Base-by-base conservation (phyloP, 2,329 filamentous ascomycete genomes). In the Colletotrichum filicis region DNA sequence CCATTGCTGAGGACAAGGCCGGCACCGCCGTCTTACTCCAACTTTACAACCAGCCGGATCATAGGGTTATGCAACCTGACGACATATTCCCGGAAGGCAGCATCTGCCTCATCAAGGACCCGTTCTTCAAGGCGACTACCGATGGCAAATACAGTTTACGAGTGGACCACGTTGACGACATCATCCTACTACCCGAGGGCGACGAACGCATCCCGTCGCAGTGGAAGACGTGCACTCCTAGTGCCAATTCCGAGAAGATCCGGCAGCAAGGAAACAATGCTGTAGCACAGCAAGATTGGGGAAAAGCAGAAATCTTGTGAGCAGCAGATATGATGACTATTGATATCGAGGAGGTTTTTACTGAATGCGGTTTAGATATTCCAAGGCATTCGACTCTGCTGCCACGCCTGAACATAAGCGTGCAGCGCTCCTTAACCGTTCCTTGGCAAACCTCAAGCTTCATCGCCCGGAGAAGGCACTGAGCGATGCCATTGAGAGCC, bases 121-220 rank as follows among this genome's bases (percentile, higher is more conserved):
- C 88, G 0, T 90, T 85, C 75, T 83, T 90, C 75, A 88, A 86
- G 74, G 35, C 76, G 0, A 80, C 80, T 28, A 77, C 76, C 0
- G 77, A 84, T 32, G 84, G 84, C 2, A 60, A 78, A 0, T 87
- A 86, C 76, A 81, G 79, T 0, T 42, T 91, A 28, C 82, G 87
- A 6, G 85, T 89, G 7, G 88, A 91, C 69, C 88, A 91, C 76
- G 75, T 86, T 19, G 85, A 83, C 19, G 88, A 91, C 68, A 74
- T 90, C 22, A 72, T 84, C 3, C 82, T 80, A 71, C 70, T 89
- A 2, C 65, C 79, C 0, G 63, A 74, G 0, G 58, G 75, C 22
- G 83, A 88, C 53, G 63, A 78, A n/a, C 80, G 77, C 5, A 77
- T 88, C 14, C 87, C 87, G 1, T 28, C 55, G 1, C 59, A 68